Conservation (phyloP, 192 early-diverging fungal species). For the Dissophora globulifera region DNA sequence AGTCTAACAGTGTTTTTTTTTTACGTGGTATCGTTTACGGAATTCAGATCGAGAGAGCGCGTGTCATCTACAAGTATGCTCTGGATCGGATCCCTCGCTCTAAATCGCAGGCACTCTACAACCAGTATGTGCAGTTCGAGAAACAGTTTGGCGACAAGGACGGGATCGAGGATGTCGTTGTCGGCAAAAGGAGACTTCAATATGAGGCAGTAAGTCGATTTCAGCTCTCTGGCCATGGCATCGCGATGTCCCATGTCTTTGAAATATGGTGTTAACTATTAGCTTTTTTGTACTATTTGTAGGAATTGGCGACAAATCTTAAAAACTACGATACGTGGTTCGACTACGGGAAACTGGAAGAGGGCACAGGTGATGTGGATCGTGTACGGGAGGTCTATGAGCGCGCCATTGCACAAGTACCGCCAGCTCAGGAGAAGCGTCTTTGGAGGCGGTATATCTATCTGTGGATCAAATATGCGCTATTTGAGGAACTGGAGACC, state of each 20-base stretch:
- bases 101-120: constrained; percentile 88
- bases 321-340: constrained; percentile 99
- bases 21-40: not conserved
- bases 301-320: constrained; percentile 71
- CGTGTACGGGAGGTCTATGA: constrained; percentile 95
- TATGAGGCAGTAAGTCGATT: constrained; percentile 79
- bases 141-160: constrained; percentile 92
- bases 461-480: constrained; percentile 98
- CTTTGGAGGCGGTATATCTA: constrained; percentile 98
- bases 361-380: constrained; percentile 72
- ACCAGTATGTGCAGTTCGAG: constrained; percentile 96
- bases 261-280: not conserved
- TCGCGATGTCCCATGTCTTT: not conserved
- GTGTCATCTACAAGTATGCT: constrained; percentile 96
- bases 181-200: constrained; percentile 86
- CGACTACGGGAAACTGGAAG: constrained; percentile 93
- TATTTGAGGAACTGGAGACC: constrained; percentile 92
- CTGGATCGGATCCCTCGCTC: constrained; percentile 86
- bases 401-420: constrained; percentile 91
- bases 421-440: constrained; percentile 87
- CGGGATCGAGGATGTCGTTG: constrained; percentile 92
- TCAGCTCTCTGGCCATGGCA: not conserved
- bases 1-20: not conserved
- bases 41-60: constrained; percentile 89
- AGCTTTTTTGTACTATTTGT: constrained; percentile 4